These are phyloP conservation scores for Dissophora globulifera DNA, from an alignment of 192 early-diverging fungal species.

Conservation along the genomic window DNA sequence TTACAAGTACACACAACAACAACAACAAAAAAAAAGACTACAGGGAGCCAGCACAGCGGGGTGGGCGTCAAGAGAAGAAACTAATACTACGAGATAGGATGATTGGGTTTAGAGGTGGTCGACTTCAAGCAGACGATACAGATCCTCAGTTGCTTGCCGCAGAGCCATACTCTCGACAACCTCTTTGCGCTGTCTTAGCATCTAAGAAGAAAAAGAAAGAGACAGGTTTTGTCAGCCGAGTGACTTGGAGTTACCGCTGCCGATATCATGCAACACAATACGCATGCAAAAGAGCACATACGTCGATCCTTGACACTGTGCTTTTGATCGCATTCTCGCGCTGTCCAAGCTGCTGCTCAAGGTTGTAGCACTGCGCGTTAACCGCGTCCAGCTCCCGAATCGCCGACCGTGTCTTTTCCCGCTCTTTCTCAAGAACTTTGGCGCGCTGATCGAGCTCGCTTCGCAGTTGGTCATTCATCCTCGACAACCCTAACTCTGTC, in stretches of 20 bases:
- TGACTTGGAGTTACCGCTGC: no score
- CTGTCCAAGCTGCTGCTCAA: conserved; percentile 28
- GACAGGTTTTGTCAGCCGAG: neutral
- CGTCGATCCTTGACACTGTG: conserved; percentile 19
- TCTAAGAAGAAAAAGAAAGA: conserved; percentile 2
- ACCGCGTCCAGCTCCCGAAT: conserved; percentile 18
- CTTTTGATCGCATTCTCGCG: conserved; percentile 30
- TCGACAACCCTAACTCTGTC: conserved; percentile 40
- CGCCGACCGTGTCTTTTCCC: conserved; percentile 31
- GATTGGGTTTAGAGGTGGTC: conserved; percentile 19
- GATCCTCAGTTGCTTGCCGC: conserved; percentile 29
- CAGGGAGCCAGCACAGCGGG: no score
- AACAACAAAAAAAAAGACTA: no score
- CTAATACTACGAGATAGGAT: no score
- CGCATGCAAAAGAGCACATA: neutral
- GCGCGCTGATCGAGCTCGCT: conserved; percentile 51
- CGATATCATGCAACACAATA: neutral
- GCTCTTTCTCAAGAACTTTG: conserved; percentile 38
- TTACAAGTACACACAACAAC: no score
- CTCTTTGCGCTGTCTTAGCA: conserved; percentile 26
- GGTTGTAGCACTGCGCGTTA: conserved; percentile 30
- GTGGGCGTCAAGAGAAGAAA: no score
- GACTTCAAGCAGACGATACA: conserved; percentile 23
- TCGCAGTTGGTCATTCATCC: conserved; percentile 49
- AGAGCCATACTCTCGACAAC: conserved; percentile 20